Evolutionary conservation across 768 basidiomycete species (phyloP), one percentile per base, ranked within the genome.

Genomic region (Tylopilus sp.): DNA sequence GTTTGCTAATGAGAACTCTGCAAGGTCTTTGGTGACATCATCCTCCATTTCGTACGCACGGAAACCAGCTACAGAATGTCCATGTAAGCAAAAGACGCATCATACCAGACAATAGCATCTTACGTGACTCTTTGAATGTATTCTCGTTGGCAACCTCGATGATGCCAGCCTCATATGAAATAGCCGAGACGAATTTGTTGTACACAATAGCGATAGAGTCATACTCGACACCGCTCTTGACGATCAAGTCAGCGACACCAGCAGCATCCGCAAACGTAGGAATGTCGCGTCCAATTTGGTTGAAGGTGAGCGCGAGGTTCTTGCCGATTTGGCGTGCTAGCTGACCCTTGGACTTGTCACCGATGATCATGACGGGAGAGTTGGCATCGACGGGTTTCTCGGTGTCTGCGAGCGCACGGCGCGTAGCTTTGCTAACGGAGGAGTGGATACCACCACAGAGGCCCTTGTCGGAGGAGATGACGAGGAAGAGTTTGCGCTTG

Each of bases 381-480:
- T 80, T 79, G 10, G 73, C 46, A 51, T 83, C 81, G 44, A 85
- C 75, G 25, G 61, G 68, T 56, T 72, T 69, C 42, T 72, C 73
- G 40, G 75, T 73, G 62, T 81, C 79, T 26, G 69, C 72, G 50
- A 95, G 64, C 26, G 81, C 86, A 51, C 80, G 81, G 60, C 91
- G 89, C 45, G 92, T 89, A 50, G 84, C 82, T 74, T 98, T 97
- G 60, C 88, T 80, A 67, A 98, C 91, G 48, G 92, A 93, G 38
- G 95, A 98, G 78, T 98, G 95, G 65, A 99, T 95, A 80, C 97
- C 95, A 75, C 97, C 95, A 68, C 95, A 99, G 51, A 99, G 91
- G 74, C 97, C 95, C 75, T 95, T 94, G 85, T 98, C 95, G 49
- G 95, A 98, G 41, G 95, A 97, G 65, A 97, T 73, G 69, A 95